phyloP scores from a whole-genome alignment of 306 rosid species.

The Cucurbita maxima region DNA sequence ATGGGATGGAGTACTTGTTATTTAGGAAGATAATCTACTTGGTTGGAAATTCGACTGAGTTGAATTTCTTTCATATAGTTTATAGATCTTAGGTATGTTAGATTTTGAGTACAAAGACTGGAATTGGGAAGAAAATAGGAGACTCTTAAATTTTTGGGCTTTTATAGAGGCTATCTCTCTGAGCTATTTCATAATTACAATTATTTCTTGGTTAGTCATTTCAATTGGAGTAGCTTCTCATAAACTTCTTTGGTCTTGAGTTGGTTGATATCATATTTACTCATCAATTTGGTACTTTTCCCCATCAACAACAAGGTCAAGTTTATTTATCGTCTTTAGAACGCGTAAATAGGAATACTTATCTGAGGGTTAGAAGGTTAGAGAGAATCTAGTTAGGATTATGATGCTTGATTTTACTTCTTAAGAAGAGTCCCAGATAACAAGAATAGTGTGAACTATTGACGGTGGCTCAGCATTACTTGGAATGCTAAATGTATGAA shows the following conservation, averaged over 20 bases:
- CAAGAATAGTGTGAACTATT: not conserved
- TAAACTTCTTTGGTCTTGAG: not conserved
- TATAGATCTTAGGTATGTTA: not conserved
- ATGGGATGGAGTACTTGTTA: not conserved
- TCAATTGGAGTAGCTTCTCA: not conserved
- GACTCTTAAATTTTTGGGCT: not conserved
- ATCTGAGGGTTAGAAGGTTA: not conserved
- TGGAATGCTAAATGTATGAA: not conserved
- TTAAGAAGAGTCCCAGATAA: not conserved
- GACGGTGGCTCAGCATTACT: not conserved
- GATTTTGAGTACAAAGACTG: not conserved
- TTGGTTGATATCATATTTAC: not conserved
- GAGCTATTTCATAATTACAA: not conserved
- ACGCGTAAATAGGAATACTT: not conserved
- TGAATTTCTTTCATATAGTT: not conserved
- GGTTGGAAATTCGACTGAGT: not conserved
- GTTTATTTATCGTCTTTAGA: not conserved
- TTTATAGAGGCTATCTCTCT: not conserved
- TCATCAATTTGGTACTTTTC: not conserved
- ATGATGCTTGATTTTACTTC: not conserved
- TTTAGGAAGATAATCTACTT: not conserved
- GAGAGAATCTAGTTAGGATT: not conserved
- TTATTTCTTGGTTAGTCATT: not conserved
- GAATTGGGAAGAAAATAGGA: not conserved
- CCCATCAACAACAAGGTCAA: too few species aligned